phyloP scores from a whole-genome alignment of 2,329 filamentous ascomycete species.

The Epicoccum sorghinum region DNA sequence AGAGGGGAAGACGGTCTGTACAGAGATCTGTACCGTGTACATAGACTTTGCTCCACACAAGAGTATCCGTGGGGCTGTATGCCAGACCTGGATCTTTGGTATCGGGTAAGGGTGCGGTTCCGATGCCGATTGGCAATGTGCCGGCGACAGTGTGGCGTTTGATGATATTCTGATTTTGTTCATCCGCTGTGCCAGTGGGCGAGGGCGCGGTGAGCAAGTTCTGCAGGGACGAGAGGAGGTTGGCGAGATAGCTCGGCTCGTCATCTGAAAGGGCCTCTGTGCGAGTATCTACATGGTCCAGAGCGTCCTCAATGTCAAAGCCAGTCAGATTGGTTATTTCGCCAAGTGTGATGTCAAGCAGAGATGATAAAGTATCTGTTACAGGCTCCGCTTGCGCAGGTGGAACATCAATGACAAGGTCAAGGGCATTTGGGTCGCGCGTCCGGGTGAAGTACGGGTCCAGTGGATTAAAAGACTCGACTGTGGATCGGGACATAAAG shows the following conservation, averaged over 20 bases:
- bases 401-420: slow-evolving; percentile 69
- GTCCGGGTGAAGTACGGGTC: slow-evolving; percentile 86
- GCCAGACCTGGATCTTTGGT: slow-evolving; percentile 51
- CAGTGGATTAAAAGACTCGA: slow-evolving; percentile 70
- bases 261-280: slow-evolving; percentile 26
- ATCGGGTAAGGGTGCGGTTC: slow-evolving; percentile 73
- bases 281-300: slow-evolving; percentile 34
- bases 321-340: slow-evolving; percentile 34
- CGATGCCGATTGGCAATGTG: slow-evolving; percentile 63
- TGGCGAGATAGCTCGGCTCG: slow-evolving; percentile 41
- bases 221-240: slow-evolving; percentile 45
- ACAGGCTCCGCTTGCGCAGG: slow-evolving; percentile 27
- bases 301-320: slow-evolving; percentile 25
- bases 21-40: slow-evolving; percentile 72
- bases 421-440: slow-evolving; percentile 73
- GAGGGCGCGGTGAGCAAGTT: slow-evolving; percentile 38
- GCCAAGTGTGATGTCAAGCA: slow-evolving; percentile 30
- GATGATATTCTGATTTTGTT: slow-evolving; percentile 16
- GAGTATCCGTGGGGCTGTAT: slow-evolving; percentile 44
- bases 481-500: slow-evolving; percentile 75
- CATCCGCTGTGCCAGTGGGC: slow-evolving; percentile 18
- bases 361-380: slow-evolving; percentile 24
- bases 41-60: slow-evolving; percentile 74
- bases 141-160: slow-evolving; percentile 50
- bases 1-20: slow-evolving; percentile 59